These are phyloP conservation scores for Claviceps paspali DNA, from an alignment of 2,329 filamentous ascomycete genomes.

Conservation along the genomic window DNA sequence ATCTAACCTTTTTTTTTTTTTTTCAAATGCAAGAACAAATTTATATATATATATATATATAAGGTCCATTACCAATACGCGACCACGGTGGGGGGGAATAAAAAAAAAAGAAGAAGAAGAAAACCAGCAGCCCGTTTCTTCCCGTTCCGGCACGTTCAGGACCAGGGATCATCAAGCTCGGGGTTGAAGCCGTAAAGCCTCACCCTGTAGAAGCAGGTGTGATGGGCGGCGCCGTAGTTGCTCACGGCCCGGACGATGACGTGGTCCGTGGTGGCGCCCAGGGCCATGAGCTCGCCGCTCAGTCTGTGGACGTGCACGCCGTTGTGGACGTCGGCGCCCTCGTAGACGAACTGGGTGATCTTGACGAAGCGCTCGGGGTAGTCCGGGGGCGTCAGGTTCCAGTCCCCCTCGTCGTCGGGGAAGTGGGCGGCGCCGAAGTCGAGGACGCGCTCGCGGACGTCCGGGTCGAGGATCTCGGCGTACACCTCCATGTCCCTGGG, in stretches of 20 bases:
- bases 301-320: conserved; percentile 38
- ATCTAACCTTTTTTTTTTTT: too few species aligned
- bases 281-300: conserved; percentile 30
- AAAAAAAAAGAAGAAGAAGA: background rate
- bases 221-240: conserved; percentile 42
- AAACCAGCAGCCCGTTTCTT: background rate
- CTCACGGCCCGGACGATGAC: conserved; percentile 38
- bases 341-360: conserved; percentile 41
- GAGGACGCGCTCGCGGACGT: conserved; percentile 22
- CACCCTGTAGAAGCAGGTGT: conserved; percentile 54
- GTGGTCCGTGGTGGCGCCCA: conserved; percentile 33
- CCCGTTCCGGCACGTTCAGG: too few species aligned
- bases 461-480: conserved; percentile 37
- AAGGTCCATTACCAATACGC: too few species aligned
- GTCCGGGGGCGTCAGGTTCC: conserved; percentile 15
- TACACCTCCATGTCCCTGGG: conserved; percentile 59
- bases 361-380: conserved; percentile 33
- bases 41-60: too few species aligned
- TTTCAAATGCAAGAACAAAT: too few species aligned
- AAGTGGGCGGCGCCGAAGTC: conserved; percentile 30
- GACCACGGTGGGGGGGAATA: too few species aligned
- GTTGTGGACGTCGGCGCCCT: conserved; percentile 25
- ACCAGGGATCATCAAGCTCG: conserved; percentile 11
- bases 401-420: conserved; percentile 15
- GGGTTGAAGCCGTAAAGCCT: conserved; percentile 33